A percentile compares a stretch with the other conserved stretches of the same genome.
Evolutionary conservation across 352 stramenopile species (phyloP).

Genomic region (Globisporangium polare): DNA sequence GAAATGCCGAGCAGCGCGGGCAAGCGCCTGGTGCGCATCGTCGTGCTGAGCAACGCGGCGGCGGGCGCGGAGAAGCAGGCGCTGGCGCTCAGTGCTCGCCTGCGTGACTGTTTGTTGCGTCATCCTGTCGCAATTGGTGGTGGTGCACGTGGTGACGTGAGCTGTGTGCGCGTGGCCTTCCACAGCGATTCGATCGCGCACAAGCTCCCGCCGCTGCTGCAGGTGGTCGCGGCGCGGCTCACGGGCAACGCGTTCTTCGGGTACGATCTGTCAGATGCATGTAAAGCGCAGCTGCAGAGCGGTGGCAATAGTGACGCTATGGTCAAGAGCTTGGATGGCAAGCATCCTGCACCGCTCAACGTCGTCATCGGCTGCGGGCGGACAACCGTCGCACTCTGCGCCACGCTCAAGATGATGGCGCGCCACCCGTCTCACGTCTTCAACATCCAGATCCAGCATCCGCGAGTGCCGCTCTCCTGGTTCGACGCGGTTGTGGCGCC

Average conservation of each 20-base stretch:
- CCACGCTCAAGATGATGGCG: slow-evolving; percentile 34
- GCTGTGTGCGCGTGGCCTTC: slow-evolving; percentile 35
- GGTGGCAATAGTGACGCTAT: not conserved
- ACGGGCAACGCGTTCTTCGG: slow-evolving; percentile 45
- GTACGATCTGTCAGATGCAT: slow-evolving; percentile 21
- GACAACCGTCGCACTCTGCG: slow-evolving; percentile 61
- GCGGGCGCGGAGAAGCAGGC: slow-evolving; percentile 77
- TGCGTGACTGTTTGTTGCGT: slow-evolving; percentile 19
- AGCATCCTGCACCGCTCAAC: slow-evolving; percentile 8
- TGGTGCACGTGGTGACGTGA: slow-evolving; percentile 22
- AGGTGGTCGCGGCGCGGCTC: slow-evolving; percentile 32
- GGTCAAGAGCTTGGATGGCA: not conserved
- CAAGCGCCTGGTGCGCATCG: slow-evolving; percentile 24
- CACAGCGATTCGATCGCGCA: slow-evolving; percentile 17
- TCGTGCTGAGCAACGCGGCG: slow-evolving; percentile 70
- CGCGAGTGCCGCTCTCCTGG: slow-evolving; percentile 40
- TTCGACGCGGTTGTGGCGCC: slow-evolving; percentile 66
- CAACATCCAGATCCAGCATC: slow-evolving; percentile 80
- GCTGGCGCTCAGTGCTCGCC: slow-evolving; percentile 39
- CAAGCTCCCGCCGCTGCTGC: slow-evolving; percentile 36
- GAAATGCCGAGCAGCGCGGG: slow-evolving; percentile 5
- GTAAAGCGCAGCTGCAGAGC: slow-evolving; percentile 1
- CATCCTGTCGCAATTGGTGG: not conserved
- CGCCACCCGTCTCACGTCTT: slow-evolving; percentile 21
- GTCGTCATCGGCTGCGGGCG: slow-evolving; percentile 71